Percentiles rank a stretch among this genome's conserved stretches.
phyloP scores from a whole-genome alignment of 2,329 filamentous ascomycete species.

The Torrubiella hemipterigena region DNA sequence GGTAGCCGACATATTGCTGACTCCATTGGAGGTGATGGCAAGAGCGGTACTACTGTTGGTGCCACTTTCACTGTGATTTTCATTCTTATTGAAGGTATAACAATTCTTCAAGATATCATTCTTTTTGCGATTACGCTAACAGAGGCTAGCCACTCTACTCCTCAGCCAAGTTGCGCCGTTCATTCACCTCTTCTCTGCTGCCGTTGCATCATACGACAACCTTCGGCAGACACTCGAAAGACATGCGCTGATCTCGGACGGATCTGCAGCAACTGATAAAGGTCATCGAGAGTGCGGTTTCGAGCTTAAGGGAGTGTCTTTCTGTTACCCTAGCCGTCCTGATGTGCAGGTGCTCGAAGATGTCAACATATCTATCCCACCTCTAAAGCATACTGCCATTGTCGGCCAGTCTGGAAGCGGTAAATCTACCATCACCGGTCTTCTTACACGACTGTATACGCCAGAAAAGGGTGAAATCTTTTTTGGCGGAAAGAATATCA shows the following conservation, averaged over 20 bases:
- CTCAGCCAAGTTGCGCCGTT: constrained; percentile 47
- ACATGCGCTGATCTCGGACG: constrained; percentile 25
- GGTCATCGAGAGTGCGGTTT: constrained; percentile 8
- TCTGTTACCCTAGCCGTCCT: constrained; percentile 27
- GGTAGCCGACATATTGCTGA: constrained; percentile 32
- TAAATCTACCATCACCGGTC: constrained; percentile 55
- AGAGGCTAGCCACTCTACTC: constrained; percentile 34
- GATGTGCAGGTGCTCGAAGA: constrained; percentile 44
- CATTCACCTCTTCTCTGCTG: constrained; percentile 42
- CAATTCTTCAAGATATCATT: background rate
- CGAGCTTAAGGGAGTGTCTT: constrained; percentile 22
- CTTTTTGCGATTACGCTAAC: constrained; percentile 3
- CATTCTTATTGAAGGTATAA: constrained; percentile 35
- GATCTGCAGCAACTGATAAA: constrained; percentile 22
- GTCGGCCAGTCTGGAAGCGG: constrained; percentile 57
- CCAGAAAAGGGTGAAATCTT: constrained; percentile 25
- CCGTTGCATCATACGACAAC: constrained; percentile 40
- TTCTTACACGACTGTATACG: constrained; percentile 56
- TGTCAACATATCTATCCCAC: constrained; percentile 38
- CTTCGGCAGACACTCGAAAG: constrained; percentile 42
- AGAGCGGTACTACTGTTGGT: constrained; percentile 27
- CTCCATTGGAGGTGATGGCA: constrained; percentile 10
- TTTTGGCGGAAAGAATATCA: constrained; percentile 30
- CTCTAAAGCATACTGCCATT: constrained; percentile 55
- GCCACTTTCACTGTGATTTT: constrained; percentile 44